phyloP scores from a whole-genome alignment of 2,329 filamentous ascomycete species.

The Pestalotiopsis sp. region DNA sequence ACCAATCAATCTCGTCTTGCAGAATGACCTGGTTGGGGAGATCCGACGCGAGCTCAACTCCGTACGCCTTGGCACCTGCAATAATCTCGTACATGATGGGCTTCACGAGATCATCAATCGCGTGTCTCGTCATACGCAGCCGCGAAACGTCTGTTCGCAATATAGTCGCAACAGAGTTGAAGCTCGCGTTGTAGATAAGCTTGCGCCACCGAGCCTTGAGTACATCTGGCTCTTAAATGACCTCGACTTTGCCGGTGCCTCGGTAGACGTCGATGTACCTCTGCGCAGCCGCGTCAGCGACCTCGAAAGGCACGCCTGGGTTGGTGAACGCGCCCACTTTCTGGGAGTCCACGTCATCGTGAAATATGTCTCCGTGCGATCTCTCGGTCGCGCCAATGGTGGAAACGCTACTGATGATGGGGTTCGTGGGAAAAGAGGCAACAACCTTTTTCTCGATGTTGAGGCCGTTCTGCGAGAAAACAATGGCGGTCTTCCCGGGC shows the following conservation, averaged over 20 bases:
- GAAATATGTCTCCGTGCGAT: constrained; percentile 48
- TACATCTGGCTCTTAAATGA: constrained; percentile 44
- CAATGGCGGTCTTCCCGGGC: constrained; percentile 50
- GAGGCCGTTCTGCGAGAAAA: constrained; percentile 65
- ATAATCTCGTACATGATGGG: constrained; percentile 58
- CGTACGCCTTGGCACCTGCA: constrained; percentile 45
- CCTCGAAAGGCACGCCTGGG: constrained; percentile 29
- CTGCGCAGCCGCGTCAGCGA: constrained; percentile 33
- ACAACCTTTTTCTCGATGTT: constrained; percentile 62
- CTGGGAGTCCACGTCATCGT: constrained; percentile 53
- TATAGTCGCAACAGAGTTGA: constrained; percentile 56
- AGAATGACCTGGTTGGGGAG: constrained; percentile 47
- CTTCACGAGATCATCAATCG: constrained; percentile 48
- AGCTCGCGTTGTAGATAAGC: constrained; percentile 52
- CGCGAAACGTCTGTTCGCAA: constrained; percentile 52
- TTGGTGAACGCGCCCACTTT: constrained; percentile 52
- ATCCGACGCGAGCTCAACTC: constrained; percentile 40
- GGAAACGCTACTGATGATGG: constrained; percentile 55
- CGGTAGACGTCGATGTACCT: constrained; percentile 51
- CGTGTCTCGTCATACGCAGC: constrained; percentile 46
- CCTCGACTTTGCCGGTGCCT: constrained; percentile 45
- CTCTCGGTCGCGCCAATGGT: constrained; percentile 54
- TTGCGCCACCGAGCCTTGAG: constrained; percentile 50
- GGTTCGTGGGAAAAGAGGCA: constrained; percentile 50
- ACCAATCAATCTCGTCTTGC: constrained; percentile 50